Conservation (phyloP, 1,139 yeast genomes). For the Saccharomycopsis hybrid region DNA sequence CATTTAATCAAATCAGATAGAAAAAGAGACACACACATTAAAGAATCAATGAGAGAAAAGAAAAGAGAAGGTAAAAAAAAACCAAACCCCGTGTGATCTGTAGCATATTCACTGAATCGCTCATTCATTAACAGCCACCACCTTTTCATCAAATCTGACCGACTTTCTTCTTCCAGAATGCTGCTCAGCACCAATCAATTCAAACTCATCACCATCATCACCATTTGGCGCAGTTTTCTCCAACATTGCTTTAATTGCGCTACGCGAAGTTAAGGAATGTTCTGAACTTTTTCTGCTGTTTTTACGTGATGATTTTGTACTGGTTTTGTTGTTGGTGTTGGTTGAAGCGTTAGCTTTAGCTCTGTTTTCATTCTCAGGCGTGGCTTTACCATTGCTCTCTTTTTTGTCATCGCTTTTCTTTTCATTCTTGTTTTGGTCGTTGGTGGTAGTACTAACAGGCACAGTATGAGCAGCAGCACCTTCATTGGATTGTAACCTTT, state of each 20-base stretch:
- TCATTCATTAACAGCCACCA: slow-evolving; percentile 37
- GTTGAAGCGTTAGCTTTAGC: background rate
- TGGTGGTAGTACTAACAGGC: background rate
- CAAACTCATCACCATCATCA: slow-evolving; percentile 41
- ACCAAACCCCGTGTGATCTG: no score
- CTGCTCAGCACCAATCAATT: slow-evolving; percentile 31
- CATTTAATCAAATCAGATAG: no score
- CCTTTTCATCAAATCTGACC: slow-evolving; percentile 66
- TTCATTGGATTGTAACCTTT: slow-evolving; percentile 22
- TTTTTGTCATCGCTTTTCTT: background rate
- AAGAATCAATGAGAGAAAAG: no score
- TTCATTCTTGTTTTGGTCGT: background rate
- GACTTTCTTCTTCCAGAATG: slow-evolving; percentile 59
- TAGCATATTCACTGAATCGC: background rate
- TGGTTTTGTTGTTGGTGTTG: background rate
- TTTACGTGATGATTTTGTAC: slow-evolving; percentile 22
- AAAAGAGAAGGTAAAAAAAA: no score
- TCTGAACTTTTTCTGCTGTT: slow-evolving; percentile 26
- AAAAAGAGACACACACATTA: no score
- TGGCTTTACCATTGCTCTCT: background rate
- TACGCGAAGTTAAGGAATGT: slow-evolving; percentile 27
- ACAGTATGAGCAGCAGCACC: slow-evolving; percentile 3
- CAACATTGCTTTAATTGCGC: slow-evolving; percentile 44
- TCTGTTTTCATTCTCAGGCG: background rate
- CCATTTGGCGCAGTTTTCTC: slow-evolving; percentile 25